phyloP scores from a whole-genome alignment of 768 basidiomycete species.

The Mycena kentingensis region DNA sequence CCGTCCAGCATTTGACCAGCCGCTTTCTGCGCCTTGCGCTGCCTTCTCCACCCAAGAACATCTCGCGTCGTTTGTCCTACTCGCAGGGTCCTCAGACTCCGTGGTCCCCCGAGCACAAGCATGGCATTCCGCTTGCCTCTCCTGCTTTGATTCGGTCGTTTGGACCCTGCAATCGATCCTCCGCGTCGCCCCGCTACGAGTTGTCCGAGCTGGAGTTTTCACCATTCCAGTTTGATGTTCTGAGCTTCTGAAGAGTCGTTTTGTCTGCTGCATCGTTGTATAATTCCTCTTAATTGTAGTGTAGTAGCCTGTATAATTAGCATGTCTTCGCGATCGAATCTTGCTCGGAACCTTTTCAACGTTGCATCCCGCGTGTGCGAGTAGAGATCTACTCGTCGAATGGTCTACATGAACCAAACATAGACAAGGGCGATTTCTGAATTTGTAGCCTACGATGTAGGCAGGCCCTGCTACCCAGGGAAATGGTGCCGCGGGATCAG shows the following conservation, averaged over 20 bases:
- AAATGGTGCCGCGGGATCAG: too few species aligned
- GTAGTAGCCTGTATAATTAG: too few species aligned
- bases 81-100: slow-evolving; percentile 10
- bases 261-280: too few species aligned
- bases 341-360: too few species aligned
- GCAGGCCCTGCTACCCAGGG: too few species aligned
- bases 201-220: slow-evolving; percentile 20
- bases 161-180: slow-evolving; percentile 6
- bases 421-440: too few species aligned
- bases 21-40: slow-evolving; percentile 15
- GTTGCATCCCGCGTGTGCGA: too few species aligned
- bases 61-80: slow-evolving; percentile 21
- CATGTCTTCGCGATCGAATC: too few species aligned
- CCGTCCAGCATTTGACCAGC: slow-evolving; percentile 13
- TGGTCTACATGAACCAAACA: too few species aligned
- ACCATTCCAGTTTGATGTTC: slow-evolving; percentile 13
- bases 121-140: slow-evolving; percentile 17
- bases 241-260: slow-evolving; percentile 9
- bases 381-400: too few species aligned
- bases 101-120: slow-evolving; percentile 13
- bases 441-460: too few species aligned
- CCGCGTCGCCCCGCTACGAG: slow-evolving; percentile 15
- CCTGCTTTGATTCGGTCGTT: slow-evolving; percentile 19
- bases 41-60: slow-evolving; percentile 1
- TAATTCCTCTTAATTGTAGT: neutral